Percentiles rank a stretch among this genome's conserved stretches.
Conservation (phyloP, 139 green algal species). For the Auxenochlorella pyrenoidosa region DNA sequence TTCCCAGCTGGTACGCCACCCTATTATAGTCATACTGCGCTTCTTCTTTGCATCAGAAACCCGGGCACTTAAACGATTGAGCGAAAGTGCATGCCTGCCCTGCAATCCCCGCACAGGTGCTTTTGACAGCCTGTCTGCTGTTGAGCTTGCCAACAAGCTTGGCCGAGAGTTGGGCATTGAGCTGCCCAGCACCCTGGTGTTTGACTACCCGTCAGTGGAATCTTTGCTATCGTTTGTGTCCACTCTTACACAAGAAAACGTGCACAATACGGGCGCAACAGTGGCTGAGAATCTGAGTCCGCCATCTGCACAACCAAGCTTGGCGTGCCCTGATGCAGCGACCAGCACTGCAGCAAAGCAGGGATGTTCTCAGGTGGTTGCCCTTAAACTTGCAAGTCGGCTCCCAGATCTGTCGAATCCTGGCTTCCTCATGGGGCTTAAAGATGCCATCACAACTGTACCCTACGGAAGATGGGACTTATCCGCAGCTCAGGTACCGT, state of each 20-base stretch:
- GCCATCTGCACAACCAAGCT: no score
- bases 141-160: constrained; percentile 70
- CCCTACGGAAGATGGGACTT: constrained; percentile 9
- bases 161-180: constrained; percentile 55
- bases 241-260: background rate
- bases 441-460: background rate
- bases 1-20: background rate
- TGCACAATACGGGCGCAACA: background rate
- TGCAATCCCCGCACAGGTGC: constrained; percentile 34
- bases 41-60: no score
- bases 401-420: no score
- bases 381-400: no score
- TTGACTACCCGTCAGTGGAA: constrained; percentile 72
- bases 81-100: no score
- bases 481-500: background rate
- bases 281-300: no score
- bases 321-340: no score
- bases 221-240: constrained; percentile 50
- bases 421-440: no score
- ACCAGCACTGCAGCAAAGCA: no score
- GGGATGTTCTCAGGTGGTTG: no score
- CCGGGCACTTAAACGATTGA: no score
- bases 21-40: no score
- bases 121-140: constrained; percentile 80
- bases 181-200: constrained; percentile 77